Evolutionary conservation across 2,329 filamentous ascomycete species (phyloP).

Genomic region (Aspergillus fumigatus): DNA sequence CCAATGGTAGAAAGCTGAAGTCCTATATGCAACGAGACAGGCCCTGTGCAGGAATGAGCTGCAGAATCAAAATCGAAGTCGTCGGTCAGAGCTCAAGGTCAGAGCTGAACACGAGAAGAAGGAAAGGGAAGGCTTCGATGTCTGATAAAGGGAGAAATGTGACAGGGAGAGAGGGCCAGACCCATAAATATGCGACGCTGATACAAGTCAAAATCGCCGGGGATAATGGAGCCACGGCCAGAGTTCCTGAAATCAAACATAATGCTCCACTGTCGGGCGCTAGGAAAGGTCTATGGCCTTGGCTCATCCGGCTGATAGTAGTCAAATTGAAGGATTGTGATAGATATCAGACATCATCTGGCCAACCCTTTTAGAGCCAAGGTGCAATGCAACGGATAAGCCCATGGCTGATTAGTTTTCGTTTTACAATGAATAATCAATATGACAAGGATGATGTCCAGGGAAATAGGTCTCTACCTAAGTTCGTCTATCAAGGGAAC

Average conservation of each 20-base stretch:
- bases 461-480: neutral
- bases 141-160: neutral
- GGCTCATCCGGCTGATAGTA: slow-evolving; percentile 21
- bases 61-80: neutral
- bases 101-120: neutral
- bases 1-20: neutral
- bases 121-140: neutral
- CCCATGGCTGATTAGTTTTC: neutral
- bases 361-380: neutral
- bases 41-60: neutral
- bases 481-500: neutral
- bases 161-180: slow-evolving; percentile 5
- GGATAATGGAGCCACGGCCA: slow-evolving; percentile 8
- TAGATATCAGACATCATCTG: slow-evolving; percentile 1
- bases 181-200: slow-evolving; percentile 14
- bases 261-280: slow-evolving; percentile 20
- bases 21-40: neutral
- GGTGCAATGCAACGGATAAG: neutral
- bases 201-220: slow-evolving; percentile 14
- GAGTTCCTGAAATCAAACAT: slow-evolving; percentile 9
- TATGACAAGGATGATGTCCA: neutral
- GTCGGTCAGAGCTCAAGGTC: neutral
- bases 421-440: neutral
- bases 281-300: slow-evolving; percentile 13
- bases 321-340: slow-evolving; percentile 4